Evolutionary conservation across 2,329 filamentous ascomycete species (phyloP).

Genomic region (Aspergillus chevalieri): DNA sequence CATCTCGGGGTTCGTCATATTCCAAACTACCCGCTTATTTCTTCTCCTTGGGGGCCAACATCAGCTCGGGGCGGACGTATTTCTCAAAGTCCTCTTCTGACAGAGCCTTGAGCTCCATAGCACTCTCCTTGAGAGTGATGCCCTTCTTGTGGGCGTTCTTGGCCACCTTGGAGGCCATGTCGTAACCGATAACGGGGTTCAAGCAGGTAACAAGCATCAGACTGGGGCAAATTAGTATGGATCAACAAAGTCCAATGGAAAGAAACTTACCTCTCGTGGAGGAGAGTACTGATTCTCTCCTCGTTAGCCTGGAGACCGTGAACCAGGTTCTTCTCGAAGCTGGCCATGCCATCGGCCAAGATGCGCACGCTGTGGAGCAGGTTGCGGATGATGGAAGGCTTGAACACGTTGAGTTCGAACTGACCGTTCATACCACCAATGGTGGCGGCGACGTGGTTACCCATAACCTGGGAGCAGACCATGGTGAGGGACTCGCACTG

Average conservation of each 20-base stretch:
- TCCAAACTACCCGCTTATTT: conserved; percentile 37
- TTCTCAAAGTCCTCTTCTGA: conserved; percentile 85
- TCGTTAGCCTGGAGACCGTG: conserved; percentile 86
- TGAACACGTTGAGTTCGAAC: conserved; percentile 99
- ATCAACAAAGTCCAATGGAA: conserved; percentile 1
- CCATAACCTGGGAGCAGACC: conserved; percentile 96
- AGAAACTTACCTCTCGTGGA: conserved; percentile 79
- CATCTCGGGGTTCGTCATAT: background rate
- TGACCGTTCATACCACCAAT: conserved; percentile 96
- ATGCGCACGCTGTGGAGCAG: conserved; percentile 86
- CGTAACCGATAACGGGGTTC: conserved; percentile 95
- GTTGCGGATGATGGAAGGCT: conserved; percentile 93
- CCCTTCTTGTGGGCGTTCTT: conserved; percentile 99
- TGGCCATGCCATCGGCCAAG: conserved; percentile 84
- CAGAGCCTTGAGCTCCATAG: conserved; percentile 85
- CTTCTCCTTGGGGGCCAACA: conserved; percentile 76
- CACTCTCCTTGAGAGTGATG: conserved; percentile 84
- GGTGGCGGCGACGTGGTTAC: conserved; percentile 88
- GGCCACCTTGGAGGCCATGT: conserved; percentile 93
- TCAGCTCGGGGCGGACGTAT: conserved; percentile 86
- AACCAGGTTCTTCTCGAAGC: conserved; percentile 91
- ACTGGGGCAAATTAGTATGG: conserved; percentile 43
- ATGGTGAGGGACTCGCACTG: conserved; percentile 98
- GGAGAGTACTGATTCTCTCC: conserved; percentile 78
- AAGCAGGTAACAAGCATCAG: conserved; percentile 98